Evolutionary conservation across 164 flowering plant species (phyloP).

Genomic region (Kalanchoe fedtschenkoi): DNA sequence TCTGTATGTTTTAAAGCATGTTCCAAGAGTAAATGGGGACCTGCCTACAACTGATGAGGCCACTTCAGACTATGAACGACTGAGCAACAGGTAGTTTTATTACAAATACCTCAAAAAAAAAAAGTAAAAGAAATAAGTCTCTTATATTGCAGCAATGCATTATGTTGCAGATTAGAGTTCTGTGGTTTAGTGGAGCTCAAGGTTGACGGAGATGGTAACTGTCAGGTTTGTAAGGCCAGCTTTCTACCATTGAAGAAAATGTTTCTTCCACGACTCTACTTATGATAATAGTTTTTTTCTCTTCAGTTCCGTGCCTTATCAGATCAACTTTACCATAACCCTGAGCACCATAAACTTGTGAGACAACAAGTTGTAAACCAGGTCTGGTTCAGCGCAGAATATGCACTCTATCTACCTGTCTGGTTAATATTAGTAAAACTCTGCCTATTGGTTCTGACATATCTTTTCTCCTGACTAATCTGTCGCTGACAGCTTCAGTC

Average conservation of each 20-base stretch:
- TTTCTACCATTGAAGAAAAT: not conserved
- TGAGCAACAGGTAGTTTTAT: not conserved
- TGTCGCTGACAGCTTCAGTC: conserved; percentile 31
- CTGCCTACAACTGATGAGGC: not conserved
- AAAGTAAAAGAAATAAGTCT: not conserved
- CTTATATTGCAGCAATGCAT: not conserved
- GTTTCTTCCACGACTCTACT: not conserved
- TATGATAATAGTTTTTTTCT: not conserved
- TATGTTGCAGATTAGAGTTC: not conserved
- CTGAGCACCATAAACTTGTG: conserved; percentile 52
- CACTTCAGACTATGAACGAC: not conserved
- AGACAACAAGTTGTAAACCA: conserved; percentile 46
- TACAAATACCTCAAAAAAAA: not conserved
- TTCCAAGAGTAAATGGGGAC: conserved; percentile 1
- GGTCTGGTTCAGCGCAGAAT: conserved; percentile 19
- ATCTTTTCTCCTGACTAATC: not conserved
- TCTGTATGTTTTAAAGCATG: not conserved
- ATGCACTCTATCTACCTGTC: not conserved
- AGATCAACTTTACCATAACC: conserved; percentile 42
- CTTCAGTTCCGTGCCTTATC: conserved; percentile 51
- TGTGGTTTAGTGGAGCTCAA: not conserved
- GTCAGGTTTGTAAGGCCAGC: not conserved
- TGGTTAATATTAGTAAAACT: not conserved
- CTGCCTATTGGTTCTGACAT: not conserved
- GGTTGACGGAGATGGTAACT: conserved; percentile 2